Percentiles rank a stretch among this genome's conserved stretches.
Conservation (phyloP, 768 basidiomycete genomes). For the Tricholoma terreum region DNA sequence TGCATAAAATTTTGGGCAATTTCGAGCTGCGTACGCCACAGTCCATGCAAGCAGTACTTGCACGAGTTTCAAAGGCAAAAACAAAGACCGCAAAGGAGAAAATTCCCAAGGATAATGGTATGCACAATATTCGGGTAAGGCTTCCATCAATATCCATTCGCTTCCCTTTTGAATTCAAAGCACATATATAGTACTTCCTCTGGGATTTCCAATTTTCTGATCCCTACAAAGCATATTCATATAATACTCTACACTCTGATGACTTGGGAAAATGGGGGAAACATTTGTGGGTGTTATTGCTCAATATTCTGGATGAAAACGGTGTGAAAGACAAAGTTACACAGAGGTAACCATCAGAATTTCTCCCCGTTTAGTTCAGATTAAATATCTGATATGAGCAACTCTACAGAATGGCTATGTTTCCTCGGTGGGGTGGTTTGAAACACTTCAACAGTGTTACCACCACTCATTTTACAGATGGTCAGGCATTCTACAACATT, state of each 20-base stretch:
- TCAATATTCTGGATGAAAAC: slow-evolving; percentile 15
- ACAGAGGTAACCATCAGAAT: slow-evolving; percentile 11
- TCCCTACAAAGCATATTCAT: slow-evolving; percentile 20
- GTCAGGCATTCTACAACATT: slow-evolving; percentile 26
- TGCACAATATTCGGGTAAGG: slow-evolving; percentile 20
- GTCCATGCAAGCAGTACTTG: slow-evolving; percentile 17
- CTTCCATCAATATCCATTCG: not conserved
- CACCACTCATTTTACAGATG: slow-evolving; percentile 26
- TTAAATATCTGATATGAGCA: not conserved
- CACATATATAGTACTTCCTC: slow-evolving; percentile 21
- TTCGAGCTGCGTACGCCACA: slow-evolving; percentile 15
- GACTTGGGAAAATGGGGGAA: slow-evolving; percentile 27
- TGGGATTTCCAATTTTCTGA: slow-evolving; percentile 24
- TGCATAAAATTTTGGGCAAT: slow-evolving; percentile 14
- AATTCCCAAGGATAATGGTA: slow-evolving; percentile 17
- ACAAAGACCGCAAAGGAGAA: slow-evolving; percentile 14
- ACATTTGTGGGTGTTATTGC: slow-evolving; percentile 20
- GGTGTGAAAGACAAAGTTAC: slow-evolving; percentile 13
- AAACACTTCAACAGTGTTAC: slow-evolving; percentile 28
- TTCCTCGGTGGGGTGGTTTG: slow-evolving; percentile 25
- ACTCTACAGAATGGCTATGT: slow-evolving; percentile 20
- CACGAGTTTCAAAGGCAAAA: slow-evolving; percentile 6
- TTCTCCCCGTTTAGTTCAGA: not conserved
- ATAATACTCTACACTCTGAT: slow-evolving; percentile 27
- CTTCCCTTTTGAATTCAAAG: not conserved